Base-by-base conservation (phyloP, 371 early-diverging fungal species). In the Massospora cicadina region DNA sequence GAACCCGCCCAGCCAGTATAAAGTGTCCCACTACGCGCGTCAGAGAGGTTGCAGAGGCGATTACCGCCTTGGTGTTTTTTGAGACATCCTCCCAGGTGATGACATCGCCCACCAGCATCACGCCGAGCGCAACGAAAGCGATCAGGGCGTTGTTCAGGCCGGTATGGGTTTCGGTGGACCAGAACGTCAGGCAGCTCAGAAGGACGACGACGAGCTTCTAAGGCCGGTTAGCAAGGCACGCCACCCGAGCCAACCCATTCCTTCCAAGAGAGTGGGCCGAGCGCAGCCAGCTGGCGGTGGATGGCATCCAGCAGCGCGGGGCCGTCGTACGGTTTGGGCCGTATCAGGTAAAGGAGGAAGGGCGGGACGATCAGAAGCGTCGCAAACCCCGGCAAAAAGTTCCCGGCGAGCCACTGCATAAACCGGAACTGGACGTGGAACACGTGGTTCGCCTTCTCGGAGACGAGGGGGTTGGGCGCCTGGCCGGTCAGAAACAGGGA, bases 1-100 rank as follows among this genome's bases (percentile, higher is more conserved):
- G 72, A 90, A 86, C 10, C 85, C 84, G 23, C 83, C 82, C 1
- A 90, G 72, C 89, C 90, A 90, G 66, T 85, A 87, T 53, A 85
- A 77, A 2, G 86, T 80, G 67, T 90, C 90, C 90, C 90, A 89
- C 78, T 77, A 61, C 32, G 17, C 59, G 33, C 33, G 12, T 23
- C 23, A 43, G 23, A 33, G n/a, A n/a, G 7, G 28, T 53, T 26
- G 12, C 33, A 13, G 54, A 58, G 5, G 63, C 13, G 68, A 69
- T 71, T 74, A 76, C 76, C 32, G 86, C 87, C 68, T 81, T 81
- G 57, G 77, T 75, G 70, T 88, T 87, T 30, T 69, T 72, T 5
- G 79, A 66, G 5, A 90, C 73, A 66, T 88, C 85, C 55, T 80
- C 79, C 90, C 90, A 90, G 1, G 71, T 65, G 13, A 90, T 60